phyloP scores from a whole-genome alignment of 495 filamentous ascomycete genomes.

The Lasiosphaeriaceae sp. region DNA sequence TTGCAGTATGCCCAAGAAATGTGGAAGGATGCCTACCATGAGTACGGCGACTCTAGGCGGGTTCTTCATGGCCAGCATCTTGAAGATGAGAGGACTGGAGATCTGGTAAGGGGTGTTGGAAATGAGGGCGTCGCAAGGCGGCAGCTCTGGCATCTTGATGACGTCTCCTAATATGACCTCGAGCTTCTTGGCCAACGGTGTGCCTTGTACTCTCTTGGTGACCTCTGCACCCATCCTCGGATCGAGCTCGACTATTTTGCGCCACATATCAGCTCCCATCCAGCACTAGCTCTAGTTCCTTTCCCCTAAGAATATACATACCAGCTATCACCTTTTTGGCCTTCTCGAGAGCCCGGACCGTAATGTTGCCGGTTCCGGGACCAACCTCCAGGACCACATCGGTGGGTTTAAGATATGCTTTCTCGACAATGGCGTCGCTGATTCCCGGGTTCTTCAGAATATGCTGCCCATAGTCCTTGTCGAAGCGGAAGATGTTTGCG shows the following conservation, averaged over 20 bases:
- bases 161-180: slow-evolving; percentile 89
- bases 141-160: slow-evolving; percentile 76
- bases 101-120: slow-evolving; percentile 95
- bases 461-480: slow-evolving; percentile 67
- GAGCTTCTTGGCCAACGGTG: slow-evolving; percentile 70
- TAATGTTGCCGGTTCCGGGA: slow-evolving; percentile 51
- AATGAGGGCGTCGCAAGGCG: slow-evolving; percentile 87
- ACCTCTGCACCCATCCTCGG: slow-evolving; percentile 96
- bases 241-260: slow-evolving; percentile 70
- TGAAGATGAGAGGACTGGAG: slow-evolving; percentile 86
- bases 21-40: slow-evolving; percentile 59
- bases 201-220: slow-evolving; percentile 89
- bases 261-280: slow-evolving; percentile 5
- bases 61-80: slow-evolving; percentile 70
- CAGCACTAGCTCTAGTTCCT: too few species aligned
- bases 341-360: slow-evolving; percentile 80
- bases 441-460: slow-evolving; percentile 95
- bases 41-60: slow-evolving; percentile 76
- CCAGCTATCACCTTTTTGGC: slow-evolving; percentile 78
- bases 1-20: background rate
- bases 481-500: slow-evolving; percentile 79
- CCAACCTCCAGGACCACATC: slow-evolving; percentile 58
- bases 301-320: slow-evolving; percentile 8
- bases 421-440: slow-evolving; percentile 73
- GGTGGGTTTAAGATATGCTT: slow-evolving; percentile 84